phyloP scores from a whole-genome alignment of 2,329 filamentous ascomycete genomes.

The Chaetomium sp. region DNA sequence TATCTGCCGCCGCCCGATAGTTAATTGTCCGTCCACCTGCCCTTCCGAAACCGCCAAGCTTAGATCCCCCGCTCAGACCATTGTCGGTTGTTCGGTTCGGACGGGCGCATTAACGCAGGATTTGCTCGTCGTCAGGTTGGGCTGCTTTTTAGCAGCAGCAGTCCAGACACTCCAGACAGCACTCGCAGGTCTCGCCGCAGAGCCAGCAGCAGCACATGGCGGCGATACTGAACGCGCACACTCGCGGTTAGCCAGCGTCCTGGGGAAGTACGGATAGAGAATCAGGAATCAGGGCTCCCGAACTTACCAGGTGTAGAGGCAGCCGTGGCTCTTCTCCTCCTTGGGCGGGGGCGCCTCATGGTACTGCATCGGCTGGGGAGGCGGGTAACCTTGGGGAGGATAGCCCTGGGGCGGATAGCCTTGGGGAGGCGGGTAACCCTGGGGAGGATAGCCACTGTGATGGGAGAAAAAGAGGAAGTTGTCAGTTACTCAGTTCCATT shows the following conservation, averaged over 20 bases:
- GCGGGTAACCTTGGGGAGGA: slow-evolving; percentile 16
- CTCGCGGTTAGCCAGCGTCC: neutral
- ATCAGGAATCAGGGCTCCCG: neutral
- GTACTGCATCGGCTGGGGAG: slow-evolving; percentile 41
- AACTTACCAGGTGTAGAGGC: slow-evolving; percentile 45
- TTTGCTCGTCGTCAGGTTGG: neutral
- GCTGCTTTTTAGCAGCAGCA: slow-evolving; percentile 40
- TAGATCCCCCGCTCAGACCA: neutral
- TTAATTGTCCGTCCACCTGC: neutral
- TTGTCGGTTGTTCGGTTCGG: neutral
- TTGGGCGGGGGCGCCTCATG: slow-evolving; percentile 41
- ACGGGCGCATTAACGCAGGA: neutral
- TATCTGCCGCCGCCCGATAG: slow-evolving; percentile 2
- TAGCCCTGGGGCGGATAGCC: slow-evolving; percentile 21
- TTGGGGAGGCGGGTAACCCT: slow-evolving; percentile 16
- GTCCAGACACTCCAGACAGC: slow-evolving; percentile 47
- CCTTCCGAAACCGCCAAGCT: slow-evolving; percentile 6
- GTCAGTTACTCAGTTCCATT: slow-evolving; percentile 3
- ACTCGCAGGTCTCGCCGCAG: slow-evolving; percentile 49
- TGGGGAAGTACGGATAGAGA: too few species aligned
- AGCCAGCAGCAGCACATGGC: slow-evolving; percentile 50
- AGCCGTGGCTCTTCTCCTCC: slow-evolving; percentile 47
- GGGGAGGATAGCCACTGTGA: slow-evolving; percentile 12
- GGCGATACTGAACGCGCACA: slow-evolving; percentile 39
- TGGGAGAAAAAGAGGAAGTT: neutral